Base-by-base conservation (phyloP, 75 land plant genomes). In the Cunninghamia lanceolata region DNA sequence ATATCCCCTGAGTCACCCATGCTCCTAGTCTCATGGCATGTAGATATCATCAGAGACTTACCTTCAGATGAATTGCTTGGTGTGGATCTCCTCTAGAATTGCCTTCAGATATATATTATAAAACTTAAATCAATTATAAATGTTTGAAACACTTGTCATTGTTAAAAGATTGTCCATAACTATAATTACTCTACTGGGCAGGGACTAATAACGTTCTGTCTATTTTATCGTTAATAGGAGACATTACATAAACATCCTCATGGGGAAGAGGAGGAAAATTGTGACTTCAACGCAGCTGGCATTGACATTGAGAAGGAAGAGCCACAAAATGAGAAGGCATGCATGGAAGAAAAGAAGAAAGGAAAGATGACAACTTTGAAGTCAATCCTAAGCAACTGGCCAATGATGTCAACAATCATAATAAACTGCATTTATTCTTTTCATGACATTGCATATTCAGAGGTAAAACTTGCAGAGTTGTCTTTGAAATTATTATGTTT, bases 401-500 rank as follows among this genome's bases (percentile, higher is more conserved):
- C 94, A 3, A 47, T 95, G 14, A 93, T 96, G 89, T 92, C 96
- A 34, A 85, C 96, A 52, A 91, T 96, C 21, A 86, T 92, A 83
- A 86, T 93, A 9, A 92, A 90, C 50, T 93, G 92, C 83, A 46
- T 96, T 40, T 92, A 91, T 81, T 87, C 91, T 53, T 88, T 96
- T 80, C 94, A 94, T 86, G 92, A 93, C 90, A 93, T 88, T 54
- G 96, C 98, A 78, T 96, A 94, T 78, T 52, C 89, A 78, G 98
- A 96, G 98, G 98, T 94, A 90, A 42, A 30, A 38, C 19, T 28
- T 28, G 54, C 11, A 21, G 30, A 13, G 56, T 30, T 4, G 32
- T 66, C 36, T 16, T 30, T 84, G 13, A 30, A 43, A 13, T 46
- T 28, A 74, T 84, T 32, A 30, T 88, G 28, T 34, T 39, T 79